Evolutionary conservation across 805 yeast genomes (phyloP).

Genomic region (Helenozyma rhizophorensis): DNA sequence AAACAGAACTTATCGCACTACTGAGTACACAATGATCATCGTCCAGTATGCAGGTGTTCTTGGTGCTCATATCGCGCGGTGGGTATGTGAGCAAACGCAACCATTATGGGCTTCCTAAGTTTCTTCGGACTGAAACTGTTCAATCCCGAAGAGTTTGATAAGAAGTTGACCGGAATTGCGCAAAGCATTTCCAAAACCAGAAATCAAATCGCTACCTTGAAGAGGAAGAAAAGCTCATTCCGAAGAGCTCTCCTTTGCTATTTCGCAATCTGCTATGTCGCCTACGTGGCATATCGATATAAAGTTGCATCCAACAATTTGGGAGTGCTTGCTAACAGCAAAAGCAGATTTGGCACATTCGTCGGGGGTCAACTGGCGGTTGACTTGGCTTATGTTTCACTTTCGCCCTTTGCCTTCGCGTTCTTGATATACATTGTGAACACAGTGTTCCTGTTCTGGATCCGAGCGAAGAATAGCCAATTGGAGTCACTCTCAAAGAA

Average conservation of each 20-base stretch:
- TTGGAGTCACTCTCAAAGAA: conserved; percentile 32
- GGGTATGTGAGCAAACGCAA: too few species aligned
- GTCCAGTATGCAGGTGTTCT: too few species aligned
- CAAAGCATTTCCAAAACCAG: conserved; percentile 27
- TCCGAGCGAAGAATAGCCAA: conserved; percentile 17
- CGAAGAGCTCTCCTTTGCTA: conserved; percentile 15
- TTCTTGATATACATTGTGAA: conserved; percentile 15
- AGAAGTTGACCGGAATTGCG: conserved; percentile 35
- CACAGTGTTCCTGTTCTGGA: conserved; percentile 15
- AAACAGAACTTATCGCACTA: too few species aligned
- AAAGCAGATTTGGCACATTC: conserved; percentile 20
- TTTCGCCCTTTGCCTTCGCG: conserved; percentile 21
- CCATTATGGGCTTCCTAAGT: conserved; percentile 14
- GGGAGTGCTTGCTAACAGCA: conserved; percentile 12
- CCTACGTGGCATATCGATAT: conserved; percentile 20
- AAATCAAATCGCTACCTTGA: conserved; percentile 16
- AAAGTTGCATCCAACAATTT: conserved; percentile 7
- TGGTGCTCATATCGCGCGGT: too few species aligned
- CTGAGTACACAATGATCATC: too few species aligned
- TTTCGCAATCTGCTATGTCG: conserved; percentile 19
- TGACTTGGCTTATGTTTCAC: conserved; percentile 15
- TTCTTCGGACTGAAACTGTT: conserved; percentile 21
- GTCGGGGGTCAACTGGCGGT: conserved; percentile 20
- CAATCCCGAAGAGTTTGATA: conserved; percentile 43
- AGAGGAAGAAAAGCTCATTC: conserved; percentile 14